Conservation (phyloP, 108 stramenopile species). For the Cyclotella choctawhatcheeana region DNA sequence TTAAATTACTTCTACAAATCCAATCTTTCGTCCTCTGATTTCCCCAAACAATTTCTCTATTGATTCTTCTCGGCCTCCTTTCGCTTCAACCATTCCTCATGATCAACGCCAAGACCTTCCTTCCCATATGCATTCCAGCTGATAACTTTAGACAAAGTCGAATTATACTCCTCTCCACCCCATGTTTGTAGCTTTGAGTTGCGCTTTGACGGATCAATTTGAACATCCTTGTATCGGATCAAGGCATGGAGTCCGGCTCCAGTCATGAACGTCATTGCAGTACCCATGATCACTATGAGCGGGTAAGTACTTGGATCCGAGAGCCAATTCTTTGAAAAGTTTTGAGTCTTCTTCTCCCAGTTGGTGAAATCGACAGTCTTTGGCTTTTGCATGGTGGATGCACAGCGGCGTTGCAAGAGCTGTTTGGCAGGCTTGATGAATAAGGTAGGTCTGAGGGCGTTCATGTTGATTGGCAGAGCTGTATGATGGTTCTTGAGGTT, state of each 20-base stretch:
- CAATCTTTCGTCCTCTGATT: neutral
- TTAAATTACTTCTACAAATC: neutral
- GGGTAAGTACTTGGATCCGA: conserved; percentile 72
- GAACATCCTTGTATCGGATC: conserved; percentile 65
- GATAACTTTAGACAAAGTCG: conserved; percentile 28
- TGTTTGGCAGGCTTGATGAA: conserved; percentile 20
- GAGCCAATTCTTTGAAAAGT: conserved; percentile 56
- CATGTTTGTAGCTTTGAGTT: conserved; percentile 48
- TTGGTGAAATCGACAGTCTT: conserved; percentile 40
- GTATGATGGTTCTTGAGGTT: neutral
- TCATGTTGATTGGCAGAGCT: conserved; percentile 20
- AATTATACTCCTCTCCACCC: conserved; percentile 37
- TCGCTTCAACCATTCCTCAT: conserved; percentile 67
- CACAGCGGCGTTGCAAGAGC: conserved; percentile 19
- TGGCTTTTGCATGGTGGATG: conserved; percentile 25
- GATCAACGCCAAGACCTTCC: conserved; percentile 74
- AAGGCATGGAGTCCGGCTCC: conserved; percentile 60
- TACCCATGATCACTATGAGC: conserved; percentile 63
- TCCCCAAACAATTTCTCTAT: neutral
- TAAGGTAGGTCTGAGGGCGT: conserved; percentile 34
- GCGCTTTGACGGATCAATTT: conserved; percentile 57
- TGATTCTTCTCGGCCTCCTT: conserved; percentile 47
- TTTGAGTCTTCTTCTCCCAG: conserved; percentile 29
- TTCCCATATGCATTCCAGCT: conserved; percentile 53
- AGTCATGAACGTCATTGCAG: conserved; percentile 61